Evolutionary conservation across 2,329 filamentous ascomycete species (phyloP).

Genomic region (Aspergillus sojae): DNA sequence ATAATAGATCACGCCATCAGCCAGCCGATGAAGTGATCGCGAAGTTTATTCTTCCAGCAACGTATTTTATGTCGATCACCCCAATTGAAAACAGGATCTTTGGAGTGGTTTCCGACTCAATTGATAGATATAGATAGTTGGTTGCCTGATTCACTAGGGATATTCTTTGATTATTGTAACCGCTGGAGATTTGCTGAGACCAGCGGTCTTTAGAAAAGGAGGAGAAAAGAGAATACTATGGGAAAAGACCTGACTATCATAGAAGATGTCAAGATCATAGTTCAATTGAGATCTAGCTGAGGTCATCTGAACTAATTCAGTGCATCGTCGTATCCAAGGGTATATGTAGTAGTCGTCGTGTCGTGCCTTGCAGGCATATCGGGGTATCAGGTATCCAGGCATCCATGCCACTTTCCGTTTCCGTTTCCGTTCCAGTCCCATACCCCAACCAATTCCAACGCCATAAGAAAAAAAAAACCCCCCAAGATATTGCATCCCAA

Average conservation of each 20-base stretch:
- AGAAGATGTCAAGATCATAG: neutral
- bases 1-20: conserved; percentile 9
- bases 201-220: neutral
- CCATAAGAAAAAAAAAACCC: conserved; percentile 2
- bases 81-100: neutral
- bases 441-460: conserved; percentile 8
- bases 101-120: neutral
- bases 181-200: neutral
- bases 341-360: neutral
- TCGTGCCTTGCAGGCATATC: conserved; percentile 1
- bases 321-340: neutral
- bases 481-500: conserved; percentile 7
- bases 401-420: conserved; percentile 9
- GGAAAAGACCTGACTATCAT: neutral
- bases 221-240: neutral
- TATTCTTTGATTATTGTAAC: neutral
- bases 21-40: conserved; percentile 8
- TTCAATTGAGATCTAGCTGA: neutral
- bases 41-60: neutral
- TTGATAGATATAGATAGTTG: neutral
- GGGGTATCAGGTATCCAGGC: conserved; percentile 9
- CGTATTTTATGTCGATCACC: neutral
- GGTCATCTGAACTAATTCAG: neutral
- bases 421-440: conserved; percentile 6
- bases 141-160: neutral